A percentile compares a stretch with the other conserved stretches of the same genome.
Evolutionary conservation across 1,284 basidiomycete species (phyloP).

Genomic region (Austroboletus sp.): DNA sequence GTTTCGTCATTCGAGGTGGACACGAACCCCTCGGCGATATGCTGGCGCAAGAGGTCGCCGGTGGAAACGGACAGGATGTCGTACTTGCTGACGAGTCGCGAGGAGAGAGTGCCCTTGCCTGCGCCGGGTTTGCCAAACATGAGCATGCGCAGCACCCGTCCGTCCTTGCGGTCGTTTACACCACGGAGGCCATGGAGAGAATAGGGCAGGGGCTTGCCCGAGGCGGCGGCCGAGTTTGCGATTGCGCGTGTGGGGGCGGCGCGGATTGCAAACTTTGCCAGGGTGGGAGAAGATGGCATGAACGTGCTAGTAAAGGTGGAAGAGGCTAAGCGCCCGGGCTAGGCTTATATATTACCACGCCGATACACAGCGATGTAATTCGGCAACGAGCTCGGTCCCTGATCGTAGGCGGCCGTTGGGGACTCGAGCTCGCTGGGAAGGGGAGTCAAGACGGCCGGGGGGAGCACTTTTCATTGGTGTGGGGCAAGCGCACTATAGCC

Average conservation of each 20-base stretch:
- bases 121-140: constrained; percentile 80
- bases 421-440: constrained; percentile 1
- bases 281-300: constrained; percentile 16
- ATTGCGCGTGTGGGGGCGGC: constrained; percentile 27
- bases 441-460: neutral
- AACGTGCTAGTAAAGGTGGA: neutral
- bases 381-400: constrained; percentile 5
- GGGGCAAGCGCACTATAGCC: neutral
- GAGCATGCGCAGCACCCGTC: constrained; percentile 59
- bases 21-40: constrained; percentile 61
- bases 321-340: neutral
- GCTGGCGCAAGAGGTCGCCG: constrained; percentile 73
- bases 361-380: constrained; percentile 13
- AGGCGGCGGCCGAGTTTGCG: constrained; percentile 34
- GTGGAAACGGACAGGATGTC: constrained; percentile 70
- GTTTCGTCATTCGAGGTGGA: neutral
- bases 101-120: constrained; percentile 74
- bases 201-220: constrained; percentile 47
- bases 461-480: neutral
- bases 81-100: constrained; percentile 67
- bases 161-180: constrained; percentile 32
- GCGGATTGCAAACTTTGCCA: constrained; percentile 17
- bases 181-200: constrained; percentile 42
- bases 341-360: constrained; percentile 18
- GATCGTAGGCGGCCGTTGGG: neutral